Base-by-base conservation (phyloP, 352 stramenopile genomes). In the Peronospora belbahrii region DNA sequence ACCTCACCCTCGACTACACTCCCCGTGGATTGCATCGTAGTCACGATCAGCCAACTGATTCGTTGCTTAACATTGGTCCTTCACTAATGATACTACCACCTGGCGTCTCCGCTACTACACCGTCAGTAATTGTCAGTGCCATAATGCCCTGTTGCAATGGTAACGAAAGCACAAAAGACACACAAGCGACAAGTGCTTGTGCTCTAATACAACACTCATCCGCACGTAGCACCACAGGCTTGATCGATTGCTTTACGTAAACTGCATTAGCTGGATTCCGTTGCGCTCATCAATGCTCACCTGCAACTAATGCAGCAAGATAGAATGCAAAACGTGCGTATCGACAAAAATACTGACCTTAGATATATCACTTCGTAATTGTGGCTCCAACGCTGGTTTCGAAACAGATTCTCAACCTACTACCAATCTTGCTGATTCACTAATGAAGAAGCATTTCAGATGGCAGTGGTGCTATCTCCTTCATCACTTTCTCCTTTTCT, bases 241-340 rank as follows among this genome's bases (percentile, higher is more conserved):
- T 37, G n/a, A n/a, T n/a, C n/a, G n/a, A n/a, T 64, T 64, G 65
- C 48, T 53, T 62, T 62, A 68, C 32, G 46, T 56, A 65, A 69
- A 44, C 18, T 51, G 54, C 18, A 34, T 37, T 59, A 27, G 55
- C 46, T 13, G 35, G 55, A 60, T 55, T n/a, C 38, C 41, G 35
- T 65, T 52, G 52, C 32, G 41, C 44, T 38, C 47, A 52, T 43
- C 55, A 62, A 31, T 62, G 56, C 45, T 60, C 36, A 36, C 27
- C 33, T 15, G 59, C 34, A 61, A 41, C 40, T 67, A 19, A 30
- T 44, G 42, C 41, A 52, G 55, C 20, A 56, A 37, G 25, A 58
- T 34, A 56, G 44, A 31, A 52, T 39, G 37, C 37, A 62, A 57
- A 43, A 46, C 9, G 46, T 42, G n/a, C n/a, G 50, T 45, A 67